Percentiles rank a stretch among this genome's conserved stretches.
These are phyloP conservation scores for Russula griseocarnosa DNA, from an alignment of 768 basidiomycete species.

Conservation along the genomic window DNA sequence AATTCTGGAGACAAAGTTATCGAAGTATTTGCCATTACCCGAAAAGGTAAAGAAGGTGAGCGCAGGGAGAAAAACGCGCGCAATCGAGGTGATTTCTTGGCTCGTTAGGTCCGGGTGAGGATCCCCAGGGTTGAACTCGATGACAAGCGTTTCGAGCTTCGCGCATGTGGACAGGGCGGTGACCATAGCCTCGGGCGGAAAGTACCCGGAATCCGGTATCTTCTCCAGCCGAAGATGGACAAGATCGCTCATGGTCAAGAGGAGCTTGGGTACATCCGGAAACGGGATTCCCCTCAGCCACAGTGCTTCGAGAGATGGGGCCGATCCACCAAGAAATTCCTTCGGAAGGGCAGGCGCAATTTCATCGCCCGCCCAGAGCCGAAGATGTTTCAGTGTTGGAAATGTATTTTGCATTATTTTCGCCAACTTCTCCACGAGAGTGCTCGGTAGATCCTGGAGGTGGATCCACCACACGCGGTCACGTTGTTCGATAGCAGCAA, in stretches of 20 bases:
- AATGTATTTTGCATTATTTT: neutral
- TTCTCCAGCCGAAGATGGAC: conserved; percentile 6
- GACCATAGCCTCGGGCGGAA: conserved; percentile 7
- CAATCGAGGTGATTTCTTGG: neutral
- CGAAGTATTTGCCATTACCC: neutral
- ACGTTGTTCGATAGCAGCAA: conserved; percentile 5
- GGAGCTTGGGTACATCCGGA: conserved; percentile 3
- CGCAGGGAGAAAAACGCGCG: neutral
- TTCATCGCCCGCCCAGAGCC: neutral
- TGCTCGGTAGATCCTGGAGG: neutral
- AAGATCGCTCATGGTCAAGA: neutral
- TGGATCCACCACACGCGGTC: conserved; percentile 1
- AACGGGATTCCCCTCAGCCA: neutral
- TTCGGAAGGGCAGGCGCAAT: neutral
- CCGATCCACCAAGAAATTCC: conserved; percentile 3
- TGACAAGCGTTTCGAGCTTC: neutral
- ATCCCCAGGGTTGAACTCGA: neutral
- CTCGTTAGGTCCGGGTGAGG: neutral
- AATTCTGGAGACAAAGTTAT: neutral
- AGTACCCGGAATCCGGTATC: conserved; percentile 8
- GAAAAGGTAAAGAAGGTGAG: neutral
- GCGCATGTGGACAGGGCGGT: neutral
- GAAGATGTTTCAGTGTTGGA: neutral
- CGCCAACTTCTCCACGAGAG: neutral
- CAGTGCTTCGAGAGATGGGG: neutral